A percentile compares a stretch with the other conserved stretches of the same genome.
These are phyloP conservation scores for Lyophyllum decastes DNA, from an alignment of 768 basidiomycete species.

Conservation along the genomic window DNA sequence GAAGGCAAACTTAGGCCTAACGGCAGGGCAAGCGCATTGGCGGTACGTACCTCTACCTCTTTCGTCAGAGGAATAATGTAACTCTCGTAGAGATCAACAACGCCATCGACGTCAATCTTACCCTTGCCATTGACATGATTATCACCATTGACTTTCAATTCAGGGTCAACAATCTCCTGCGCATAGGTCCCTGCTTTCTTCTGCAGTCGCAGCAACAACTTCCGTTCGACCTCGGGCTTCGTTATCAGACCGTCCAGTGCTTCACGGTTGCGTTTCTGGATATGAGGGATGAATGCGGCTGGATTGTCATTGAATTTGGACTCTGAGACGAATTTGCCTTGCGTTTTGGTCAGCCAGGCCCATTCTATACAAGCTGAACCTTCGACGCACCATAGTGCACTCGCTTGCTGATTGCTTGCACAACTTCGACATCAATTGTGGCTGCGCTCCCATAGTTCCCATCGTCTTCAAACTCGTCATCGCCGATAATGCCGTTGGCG, in stretches of 20 bases:
- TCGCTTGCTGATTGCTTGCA: slow-evolving; percentile 97
- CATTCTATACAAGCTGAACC: too few relatives aligned
- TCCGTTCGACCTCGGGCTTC: slow-evolving; percentile 94
- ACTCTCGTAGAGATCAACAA: slow-evolving; percentile 91
- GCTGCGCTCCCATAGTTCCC: slow-evolving; percentile 98
- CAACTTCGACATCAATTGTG: slow-evolving; percentile 91
- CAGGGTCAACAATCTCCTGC: slow-evolving; percentile 79
- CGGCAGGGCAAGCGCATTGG: not conserved
- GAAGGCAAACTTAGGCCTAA: not conserved
- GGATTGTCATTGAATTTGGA: slow-evolving; percentile 92
- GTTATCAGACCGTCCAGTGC: slow-evolving; percentile 88
- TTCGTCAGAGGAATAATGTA: slow-evolving; percentile 98
- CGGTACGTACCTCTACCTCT: slow-evolving; percentile 85
- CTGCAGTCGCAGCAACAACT: slow-evolving; percentile 76
- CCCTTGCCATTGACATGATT: slow-evolving; percentile 33
- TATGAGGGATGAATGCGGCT: slow-evolving; percentile 89
- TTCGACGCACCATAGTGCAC: slow-evolving; percentile 85
- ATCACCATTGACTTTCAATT: slow-evolving; percentile 16
- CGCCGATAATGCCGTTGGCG: slow-evolving; percentile 63
- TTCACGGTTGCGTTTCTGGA: slow-evolving; percentile 72
- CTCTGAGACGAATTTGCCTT: slow-evolving; percentile 99
- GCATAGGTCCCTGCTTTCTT: slow-evolving; percentile 85
- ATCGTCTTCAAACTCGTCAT: slow-evolving; percentile 83
- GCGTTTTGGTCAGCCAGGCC: not conserved
- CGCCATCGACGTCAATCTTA: slow-evolving; percentile 92